phyloP scores from a whole-genome alignment of 2,329 filamentous ascomycete species.

The Trichophyton benhamiae region DNA sequence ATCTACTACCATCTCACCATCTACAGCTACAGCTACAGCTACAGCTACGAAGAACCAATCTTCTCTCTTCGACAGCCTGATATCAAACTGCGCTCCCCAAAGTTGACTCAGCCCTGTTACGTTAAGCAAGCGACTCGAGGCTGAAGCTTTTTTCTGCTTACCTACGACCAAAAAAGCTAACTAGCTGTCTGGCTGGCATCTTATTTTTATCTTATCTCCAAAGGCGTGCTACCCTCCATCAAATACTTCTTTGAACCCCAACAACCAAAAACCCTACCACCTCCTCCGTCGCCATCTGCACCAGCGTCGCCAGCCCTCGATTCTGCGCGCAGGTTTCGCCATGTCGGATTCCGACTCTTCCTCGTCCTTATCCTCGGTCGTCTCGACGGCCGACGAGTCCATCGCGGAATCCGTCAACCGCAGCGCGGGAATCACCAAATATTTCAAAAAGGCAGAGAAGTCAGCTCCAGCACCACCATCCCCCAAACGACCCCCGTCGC shows the following conservation, averaged over 20 bases:
- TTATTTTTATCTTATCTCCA: background rate
- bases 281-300: slow-evolving; percentile 19
- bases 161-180: background rate
- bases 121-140: background rate
- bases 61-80: background rate
- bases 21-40: background rate
- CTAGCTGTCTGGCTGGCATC: background rate
- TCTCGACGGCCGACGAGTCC: slow-evolving; percentile 47
- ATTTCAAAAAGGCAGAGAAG: slow-evolving; percentile 45
- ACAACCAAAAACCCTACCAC: slow-evolving; percentile 14
- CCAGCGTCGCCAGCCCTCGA: slow-evolving; percentile 13
- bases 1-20: background rate
- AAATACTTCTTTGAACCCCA: slow-evolving; percentile 14
- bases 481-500: slow-evolving; percentile 72
- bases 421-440: slow-evolving; percentile 34
- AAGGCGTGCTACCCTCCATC: background rate
- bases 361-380: slow-evolving; percentile 46
- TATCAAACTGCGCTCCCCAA: background rate
- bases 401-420: slow-evolving; percentile 30
- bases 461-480: slow-evolving; percentile 53
- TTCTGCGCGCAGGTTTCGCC: slow-evolving; percentile 17
- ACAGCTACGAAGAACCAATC: background rate
- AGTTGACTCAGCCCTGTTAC: background rate
- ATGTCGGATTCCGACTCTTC: slow-evolving; percentile 43
- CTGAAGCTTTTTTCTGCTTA: background rate